Evolutionary conservation across 2,329 filamentous ascomycete species (phyloP).

Genomic region (Colletotrichum ledebouriae): DNA sequence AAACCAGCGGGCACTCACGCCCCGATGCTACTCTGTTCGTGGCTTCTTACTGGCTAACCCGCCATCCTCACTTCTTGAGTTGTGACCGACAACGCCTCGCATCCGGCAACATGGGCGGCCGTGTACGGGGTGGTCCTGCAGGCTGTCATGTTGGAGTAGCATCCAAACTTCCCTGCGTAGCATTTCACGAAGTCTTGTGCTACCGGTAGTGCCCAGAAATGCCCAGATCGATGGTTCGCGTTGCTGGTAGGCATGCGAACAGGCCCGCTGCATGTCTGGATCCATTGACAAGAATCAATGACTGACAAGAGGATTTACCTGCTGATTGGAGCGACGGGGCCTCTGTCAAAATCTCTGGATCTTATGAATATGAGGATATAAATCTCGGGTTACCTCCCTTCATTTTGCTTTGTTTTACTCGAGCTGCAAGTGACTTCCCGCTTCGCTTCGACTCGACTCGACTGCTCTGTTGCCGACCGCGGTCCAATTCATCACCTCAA

Average conservation of each 20-base stretch:
- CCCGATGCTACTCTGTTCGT: slow-evolving; percentile 30
- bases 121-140: background rate
- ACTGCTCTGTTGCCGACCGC: background rate
- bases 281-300: slow-evolving; percentile 28
- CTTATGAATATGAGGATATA: slow-evolving; percentile 10
- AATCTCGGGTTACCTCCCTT: background rate
- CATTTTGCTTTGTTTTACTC: background rate
- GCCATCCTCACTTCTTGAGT: too few species aligned
- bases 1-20: slow-evolving; percentile 18
- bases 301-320: background rate
- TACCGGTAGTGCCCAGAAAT: slow-evolving; percentile 22
- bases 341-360: background rate
- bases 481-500: slow-evolving; percentile 16
- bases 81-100: background rate
- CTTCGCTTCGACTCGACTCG: background rate
- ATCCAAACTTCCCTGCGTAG: slow-evolving; percentile 22
- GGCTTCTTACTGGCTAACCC: slow-evolving; percentile 1
- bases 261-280: slow-evolving; percentile 9
- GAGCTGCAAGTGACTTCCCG: slow-evolving; percentile 18
- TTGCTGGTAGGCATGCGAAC: slow-evolving; percentile 18
- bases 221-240: slow-evolving; percentile 27
- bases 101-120: slow-evolving; percentile 11
- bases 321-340: background rate
- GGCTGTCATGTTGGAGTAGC: slow-evolving; percentile 14
- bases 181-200: slow-evolving; percentile 4